Evolutionary conservation across 2,329 filamentous ascomycete genomes (phyloP), one percentile per base, ranked within the genome.

Genomic region (Claviceps humidiphila): DNA sequence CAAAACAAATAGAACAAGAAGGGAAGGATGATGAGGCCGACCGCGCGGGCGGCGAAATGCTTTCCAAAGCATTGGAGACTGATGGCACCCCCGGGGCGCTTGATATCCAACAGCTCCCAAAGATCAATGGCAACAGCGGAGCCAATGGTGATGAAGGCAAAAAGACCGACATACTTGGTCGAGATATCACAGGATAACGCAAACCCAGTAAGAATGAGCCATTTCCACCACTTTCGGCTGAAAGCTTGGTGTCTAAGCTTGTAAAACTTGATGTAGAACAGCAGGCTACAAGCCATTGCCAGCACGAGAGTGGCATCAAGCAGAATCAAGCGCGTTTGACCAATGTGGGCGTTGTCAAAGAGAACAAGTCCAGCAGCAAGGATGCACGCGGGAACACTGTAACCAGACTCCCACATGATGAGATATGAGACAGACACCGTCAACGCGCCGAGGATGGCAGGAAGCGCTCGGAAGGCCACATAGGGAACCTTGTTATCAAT

Each of bases 381-480:
- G 52, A 97, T 74, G 66, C 88, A 95, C 53, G 93, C 93, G 11
- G 93, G 93, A 43, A 98, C 76, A 58, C 89, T 95, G 72, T 98
- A 98, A 57, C 90, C 93, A 49, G 93, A 97, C 71, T 98, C 93
- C 93, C 93, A 98, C 93, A 98, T 98, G 69, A 95, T 98, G 66
- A 95, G 73, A 70, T 95, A 98, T 53, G 88, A 84, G 47, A 91
- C 86, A n/a, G 90, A 86, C 50, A 98, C 89, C 11, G 93, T 98
- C 59, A 98, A 74, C 53, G 93, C 85, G 58, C 93, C 93, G 60
- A 97, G 81, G 49, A 93, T 80, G 54, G 93, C 93, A 43, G 93
- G 93, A 75, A 98, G 81, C 46, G 90, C 86, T 61, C 93, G 87
- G 73, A 94, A 95, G 56, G 93, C 90, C 57, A 98, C 87, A 68